These are phyloP conservation scores for Pseudoperonospora humuli DNA, from an alignment of 352 stramenopile genomes.

Conservation along the genomic window DNA sequence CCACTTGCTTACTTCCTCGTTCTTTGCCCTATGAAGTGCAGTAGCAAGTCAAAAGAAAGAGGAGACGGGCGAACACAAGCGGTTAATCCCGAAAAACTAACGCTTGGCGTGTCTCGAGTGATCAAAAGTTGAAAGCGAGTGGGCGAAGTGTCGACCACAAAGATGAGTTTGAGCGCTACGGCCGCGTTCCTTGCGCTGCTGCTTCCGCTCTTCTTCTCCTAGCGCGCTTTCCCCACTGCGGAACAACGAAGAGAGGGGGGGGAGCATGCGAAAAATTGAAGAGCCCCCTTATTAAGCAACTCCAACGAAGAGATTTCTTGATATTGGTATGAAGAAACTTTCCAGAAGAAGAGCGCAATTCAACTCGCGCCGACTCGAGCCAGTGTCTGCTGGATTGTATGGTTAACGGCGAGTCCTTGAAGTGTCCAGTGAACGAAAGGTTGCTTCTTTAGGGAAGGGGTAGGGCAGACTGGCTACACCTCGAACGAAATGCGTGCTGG, in stretches of 20 bases:
- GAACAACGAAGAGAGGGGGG: constrained; percentile 6
- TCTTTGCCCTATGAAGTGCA: constrained; percentile 33
- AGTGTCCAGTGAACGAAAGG: background rate
- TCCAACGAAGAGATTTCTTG: background rate
- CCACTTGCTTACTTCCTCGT: constrained; percentile 7
- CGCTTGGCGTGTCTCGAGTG: constrained; percentile 10
- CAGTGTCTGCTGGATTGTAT: too few relatives aligned
- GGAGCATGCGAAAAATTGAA: constrained; percentile 12
- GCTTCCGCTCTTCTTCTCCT: constrained; percentile 22
- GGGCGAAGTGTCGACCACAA: constrained; percentile 18
- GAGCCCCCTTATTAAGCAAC: constrained; percentile 9
- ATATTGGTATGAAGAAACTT: constrained; percentile 8
- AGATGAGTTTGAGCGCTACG: constrained; percentile 2
- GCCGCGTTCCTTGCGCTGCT: background rate
- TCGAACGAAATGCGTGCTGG: constrained; percentile 6
- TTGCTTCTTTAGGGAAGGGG: constrained; percentile 7
- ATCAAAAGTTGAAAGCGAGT: background rate
- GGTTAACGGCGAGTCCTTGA: constrained; percentile 9
- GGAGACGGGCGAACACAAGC: background rate
- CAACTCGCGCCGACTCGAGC: too few relatives aligned
- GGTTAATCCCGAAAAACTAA: constrained; percentile 1
- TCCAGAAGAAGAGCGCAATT: constrained; percentile 19
- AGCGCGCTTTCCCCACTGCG: constrained; percentile 24
- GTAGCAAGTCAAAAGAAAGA: constrained; percentile 3
- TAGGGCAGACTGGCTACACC: constrained; percentile 4